Evolutionary conservation across 1,284 basidiomycete genomes (phyloP).

Genomic region (Pterulicium gracile): DNA sequence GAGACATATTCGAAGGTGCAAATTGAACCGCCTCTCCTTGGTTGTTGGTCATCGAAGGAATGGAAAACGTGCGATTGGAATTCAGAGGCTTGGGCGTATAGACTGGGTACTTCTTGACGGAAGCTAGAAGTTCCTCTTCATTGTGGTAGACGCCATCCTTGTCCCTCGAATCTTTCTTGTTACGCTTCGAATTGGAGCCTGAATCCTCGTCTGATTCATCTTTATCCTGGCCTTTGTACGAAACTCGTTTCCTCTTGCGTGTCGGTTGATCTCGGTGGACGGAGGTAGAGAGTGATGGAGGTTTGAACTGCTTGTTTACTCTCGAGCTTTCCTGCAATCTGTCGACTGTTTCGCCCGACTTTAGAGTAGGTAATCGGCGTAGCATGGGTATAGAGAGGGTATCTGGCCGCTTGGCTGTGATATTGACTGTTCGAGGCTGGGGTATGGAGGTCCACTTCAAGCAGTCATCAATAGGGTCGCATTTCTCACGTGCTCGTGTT

Average conservation of each 20-base stretch:
- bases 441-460: no score
- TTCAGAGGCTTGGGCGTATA: conserved; percentile 78
- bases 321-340: conserved; percentile 59
- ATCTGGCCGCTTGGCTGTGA: no score
- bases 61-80: conserved; percentile 64
- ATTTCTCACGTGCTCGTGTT: no score
- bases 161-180: conserved; percentile 42
- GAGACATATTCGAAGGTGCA: conserved; percentile 59
- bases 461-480: no score
- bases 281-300: conserved; percentile 41
- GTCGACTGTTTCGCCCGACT: conserved; percentile 55
- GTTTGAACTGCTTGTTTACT: conserved; percentile 73
- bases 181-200: conserved; percentile 39
- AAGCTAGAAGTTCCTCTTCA: conserved; percentile 44
- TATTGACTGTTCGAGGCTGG: no score
- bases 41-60: conserved; percentile 81
- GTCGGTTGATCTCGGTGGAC: conserved; percentile 51
- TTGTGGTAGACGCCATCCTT: conserved; percentile 44
- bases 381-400: no score
- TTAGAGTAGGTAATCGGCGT: conserved; percentile 53
- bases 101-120: conserved; percentile 73
- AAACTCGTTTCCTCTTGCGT: conserved; percentile 76
- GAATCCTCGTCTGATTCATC: conserved; percentile 42
- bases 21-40: conserved; percentile 65
- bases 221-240: conserved; percentile 57